A percentile compares a stretch with the other conserved stretches of the same genome.
phyloP scores from a whole-genome alignment of 1,284 basidiomycete species.

The Butyriboletus appendiculatus region DNA sequence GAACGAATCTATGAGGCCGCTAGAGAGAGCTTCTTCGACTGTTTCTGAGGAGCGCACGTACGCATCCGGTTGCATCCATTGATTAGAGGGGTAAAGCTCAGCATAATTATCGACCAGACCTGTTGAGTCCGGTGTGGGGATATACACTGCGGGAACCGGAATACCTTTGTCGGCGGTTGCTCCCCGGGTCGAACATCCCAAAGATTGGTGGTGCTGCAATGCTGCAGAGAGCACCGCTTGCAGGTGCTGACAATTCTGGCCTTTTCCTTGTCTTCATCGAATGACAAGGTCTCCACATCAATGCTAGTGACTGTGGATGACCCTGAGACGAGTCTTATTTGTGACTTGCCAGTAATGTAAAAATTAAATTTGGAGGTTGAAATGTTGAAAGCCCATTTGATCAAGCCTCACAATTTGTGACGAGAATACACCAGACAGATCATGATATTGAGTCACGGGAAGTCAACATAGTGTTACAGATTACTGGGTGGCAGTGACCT shows the following conservation, averaged over 20 bases:
- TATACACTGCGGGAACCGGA: conserved; percentile 65
- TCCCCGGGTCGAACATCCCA: conserved; percentile 43
- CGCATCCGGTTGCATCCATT: conserved; percentile 77
- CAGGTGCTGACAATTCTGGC: conserved; percentile 66
- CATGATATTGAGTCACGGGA: too few relatives aligned
- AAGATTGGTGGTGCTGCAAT: conserved; percentile 56
- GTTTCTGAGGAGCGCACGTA: conserved; percentile 89
- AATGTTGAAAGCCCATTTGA: too few relatives aligned
- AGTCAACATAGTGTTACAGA: too few relatives aligned
- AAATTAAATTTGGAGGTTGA: too few relatives aligned
- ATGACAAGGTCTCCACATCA: conserved; percentile 79
- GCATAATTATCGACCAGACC: conserved; percentile 78
- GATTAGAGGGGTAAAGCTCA: conserved; percentile 66
- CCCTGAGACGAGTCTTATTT: conserved; percentile 87
- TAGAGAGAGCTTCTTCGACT: conserved; percentile 74
- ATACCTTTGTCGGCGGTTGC: conserved; percentile 45
- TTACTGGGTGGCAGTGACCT: too few relatives aligned
- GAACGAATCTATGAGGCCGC: conserved; percentile 65
- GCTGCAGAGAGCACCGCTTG: conserved; percentile 83
- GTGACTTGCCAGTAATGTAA: conserved; percentile 52
- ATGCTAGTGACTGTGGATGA: conserved; percentile 77
- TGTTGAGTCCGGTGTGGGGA: conserved; percentile 90
- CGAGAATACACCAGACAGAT: too few relatives aligned
- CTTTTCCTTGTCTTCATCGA: conserved; percentile 84
- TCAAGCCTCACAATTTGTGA: too few relatives aligned